phyloP scores from a whole-genome alignment of 805 yeast genomes.

The Ogataea pini region DNA sequence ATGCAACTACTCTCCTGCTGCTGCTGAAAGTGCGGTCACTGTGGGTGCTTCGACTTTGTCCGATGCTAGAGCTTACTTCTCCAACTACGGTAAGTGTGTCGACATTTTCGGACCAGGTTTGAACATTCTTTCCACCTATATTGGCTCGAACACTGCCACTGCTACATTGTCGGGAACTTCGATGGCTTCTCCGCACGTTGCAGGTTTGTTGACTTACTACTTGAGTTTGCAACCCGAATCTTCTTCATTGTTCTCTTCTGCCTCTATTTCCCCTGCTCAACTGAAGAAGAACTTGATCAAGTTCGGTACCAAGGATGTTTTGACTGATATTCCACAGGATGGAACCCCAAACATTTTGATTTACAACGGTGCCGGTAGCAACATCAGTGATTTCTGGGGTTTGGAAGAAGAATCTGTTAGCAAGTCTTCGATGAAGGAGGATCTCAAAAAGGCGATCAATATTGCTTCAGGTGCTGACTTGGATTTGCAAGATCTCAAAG shows the following conservation, averaged over 20 bases:
- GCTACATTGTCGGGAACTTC: slow-evolving; percentile 93
- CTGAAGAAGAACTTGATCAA: slow-evolving; percentile 74
- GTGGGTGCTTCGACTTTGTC: slow-evolving; percentile 93
- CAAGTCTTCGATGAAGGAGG: slow-evolving; percentile 16
- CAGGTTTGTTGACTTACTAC: slow-evolving; percentile 88
- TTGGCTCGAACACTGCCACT: slow-evolving; percentile 73
- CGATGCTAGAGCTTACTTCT: slow-evolving; percentile 91
- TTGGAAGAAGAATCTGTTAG: slow-evolving; percentile 13
- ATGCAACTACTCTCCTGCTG: slow-evolving; percentile 89
- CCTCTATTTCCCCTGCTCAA: slow-evolving; percentile 65
- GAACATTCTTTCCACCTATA: slow-evolving; percentile 79
- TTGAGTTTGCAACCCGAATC: slow-evolving; percentile 80
- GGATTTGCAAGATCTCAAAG: slow-evolving; percentile 23
- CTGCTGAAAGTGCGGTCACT: slow-evolving; percentile 80
- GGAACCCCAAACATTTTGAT: slow-evolving; percentile 73
- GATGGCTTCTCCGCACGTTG: slow-evolving; percentile 97
- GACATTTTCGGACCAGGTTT: slow-evolving; percentile 97
- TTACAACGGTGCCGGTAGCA: slow-evolving; percentile 80
- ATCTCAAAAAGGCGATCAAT: slow-evolving; percentile 23
- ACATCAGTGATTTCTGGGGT: slow-evolving; percentile 65
- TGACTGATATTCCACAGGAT: slow-evolving; percentile 65
- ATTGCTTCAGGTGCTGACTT: slow-evolving; percentile 24
- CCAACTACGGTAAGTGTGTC: slow-evolving; percentile 94
- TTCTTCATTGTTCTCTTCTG: slow-evolving; percentile 62
- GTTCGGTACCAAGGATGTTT: slow-evolving; percentile 60